Evolutionary conservation across 2,329 filamentous ascomycete species (phyloP).

Genomic region (Epichloe gansuensis): DNA sequence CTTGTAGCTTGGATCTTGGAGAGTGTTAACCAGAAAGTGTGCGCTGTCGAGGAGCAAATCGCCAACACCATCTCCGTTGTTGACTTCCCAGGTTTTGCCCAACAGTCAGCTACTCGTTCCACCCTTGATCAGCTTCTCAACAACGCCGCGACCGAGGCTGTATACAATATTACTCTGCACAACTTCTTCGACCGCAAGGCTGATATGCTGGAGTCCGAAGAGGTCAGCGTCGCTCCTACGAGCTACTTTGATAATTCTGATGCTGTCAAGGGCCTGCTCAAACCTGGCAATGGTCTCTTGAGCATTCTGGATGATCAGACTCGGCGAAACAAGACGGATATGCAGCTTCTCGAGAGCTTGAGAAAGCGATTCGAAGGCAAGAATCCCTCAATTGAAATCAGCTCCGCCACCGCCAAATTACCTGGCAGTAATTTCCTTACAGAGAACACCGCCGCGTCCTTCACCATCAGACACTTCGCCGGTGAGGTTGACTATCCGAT

Average conservation of each 20-base stretch:
- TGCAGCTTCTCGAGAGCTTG: conserved; percentile 81
- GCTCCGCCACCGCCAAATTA: conserved; percentile 60
- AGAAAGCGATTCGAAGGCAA: conserved; percentile 90
- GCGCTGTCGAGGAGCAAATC: conserved; percentile 75
- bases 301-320: conserved; percentile 96
- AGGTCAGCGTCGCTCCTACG: conserved; percentile 78
- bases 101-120: conserved; percentile 71
- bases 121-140: conserved; percentile 84
- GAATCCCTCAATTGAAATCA: conserved; percentile 78
- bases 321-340: conserved; percentile 73
- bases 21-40: conserved; percentile 79
- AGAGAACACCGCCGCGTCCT: conserved; percentile 65
- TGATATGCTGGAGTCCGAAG: conserved; percentile 86
- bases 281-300: conserved; percentile 81
- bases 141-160: conserved; percentile 82
- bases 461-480: conserved; percentile 90
- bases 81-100: conserved; percentile 91
- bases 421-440: conserved; percentile 86
- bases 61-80: conserved; percentile 90
- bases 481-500: conserved; percentile 93
- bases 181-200: conserved; percentile 94
- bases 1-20: conserved; percentile 92
- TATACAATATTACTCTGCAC: conserved; percentile 88
- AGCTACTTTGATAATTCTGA: conserved; percentile 98
- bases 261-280: conserved; percentile 81